Evolutionary conservation across 805 yeast species (phyloP), one percentile per base, ranked within the genome.

Genomic region (Candida boleticola): DNA sequence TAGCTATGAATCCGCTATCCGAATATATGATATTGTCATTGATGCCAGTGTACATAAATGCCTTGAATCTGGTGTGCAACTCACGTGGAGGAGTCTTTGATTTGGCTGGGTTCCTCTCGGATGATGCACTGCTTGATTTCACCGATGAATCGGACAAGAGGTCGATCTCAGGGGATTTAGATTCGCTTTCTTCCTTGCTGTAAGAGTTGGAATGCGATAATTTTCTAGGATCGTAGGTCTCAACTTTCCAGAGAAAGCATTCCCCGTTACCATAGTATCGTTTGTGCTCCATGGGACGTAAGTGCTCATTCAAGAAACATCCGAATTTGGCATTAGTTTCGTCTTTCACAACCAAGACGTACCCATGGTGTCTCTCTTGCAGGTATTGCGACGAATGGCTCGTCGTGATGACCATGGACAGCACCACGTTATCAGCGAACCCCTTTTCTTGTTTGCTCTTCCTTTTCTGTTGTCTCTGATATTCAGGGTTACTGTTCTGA

Each of bases 221-320:
- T 16, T 45, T 34, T 22, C 43, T 42, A 2, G 51, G 55, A 26
- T 50, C 63, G 59, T 40, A 72, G 23, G 57, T 63, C 47, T 79
- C 85, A n/a, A 77, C 55, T 49, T 83, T 85, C 96, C 97, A 92
- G 18, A 92, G 70, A 53, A 93, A 90, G 57, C 98, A 89, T 60
- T 92, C 97, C 0, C 97, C 97, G 63, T 90, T 90, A 0, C 99
- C 99, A 52, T 83, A 85, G 64, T 82, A 92, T 43, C 87, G 73
- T 53, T 79, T 79, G 37, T 77, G 77, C 38, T 87, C 95, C 43
- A 82, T 76, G 1, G 89, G 84, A 44, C 77, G 80, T 44, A 86
- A 73, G 41, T 76, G 71, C 51, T 87, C 96, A 59, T 89, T 89
- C 37, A 82, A 50, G 58, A 79, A 90, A 11, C 88, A 83, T 0